Evolutionary conservation across 371 early-diverging fungal species (phyloP).

Genomic region (Mortierella polycephala): DNA sequence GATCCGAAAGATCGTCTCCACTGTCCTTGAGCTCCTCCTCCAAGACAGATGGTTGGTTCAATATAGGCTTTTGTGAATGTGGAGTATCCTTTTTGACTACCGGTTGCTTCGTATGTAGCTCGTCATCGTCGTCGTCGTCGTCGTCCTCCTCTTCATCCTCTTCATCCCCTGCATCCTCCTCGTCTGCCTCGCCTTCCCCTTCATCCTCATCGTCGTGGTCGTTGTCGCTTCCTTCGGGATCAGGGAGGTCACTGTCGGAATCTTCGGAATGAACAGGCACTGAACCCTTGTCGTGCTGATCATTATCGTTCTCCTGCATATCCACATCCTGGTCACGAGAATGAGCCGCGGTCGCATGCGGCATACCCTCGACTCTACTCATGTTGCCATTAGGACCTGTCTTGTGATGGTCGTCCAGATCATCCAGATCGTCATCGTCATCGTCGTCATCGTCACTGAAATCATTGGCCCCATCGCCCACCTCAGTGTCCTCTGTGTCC

Average conservation of each 20-base stretch:
- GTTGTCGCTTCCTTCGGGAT: slow-evolving; percentile 41
- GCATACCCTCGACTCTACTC: slow-evolving; percentile 14
- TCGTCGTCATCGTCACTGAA: slow-evolving; percentile 43
- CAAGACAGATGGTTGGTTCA: slow-evolving; percentile 35
- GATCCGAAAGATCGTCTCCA: slow-evolving; percentile 50
- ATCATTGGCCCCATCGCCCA: slow-evolving; percentile 41
- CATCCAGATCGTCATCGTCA: slow-evolving; percentile 33
- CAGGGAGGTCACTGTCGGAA: slow-evolving; percentile 48
- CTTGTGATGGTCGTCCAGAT: slow-evolving; percentile 12
- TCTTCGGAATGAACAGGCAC: slow-evolving; percentile 29
- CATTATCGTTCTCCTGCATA: slow-evolving; percentile 14
- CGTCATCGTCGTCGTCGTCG: slow-evolving; percentile 26
- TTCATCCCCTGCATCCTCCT: slow-evolving; percentile 14
- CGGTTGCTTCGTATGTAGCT: slow-evolving; percentile 6
- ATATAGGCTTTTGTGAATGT: slow-evolving; percentile 27
- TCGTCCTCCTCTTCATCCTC: slow-evolving; percentile 20
- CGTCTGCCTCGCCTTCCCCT: slow-evolving; percentile 27
- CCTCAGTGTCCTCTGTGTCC: slow-evolving; percentile 52
- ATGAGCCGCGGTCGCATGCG: slow-evolving; percentile 12
- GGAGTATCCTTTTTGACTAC: slow-evolving; percentile 18
- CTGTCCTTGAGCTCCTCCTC: slow-evolving; percentile 51
- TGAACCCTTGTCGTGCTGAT: slow-evolving; percentile 13
- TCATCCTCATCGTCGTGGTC: slow-evolving; percentile 32
- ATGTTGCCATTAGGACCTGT: slow-evolving; percentile 5
- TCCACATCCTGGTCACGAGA: slow-evolving; percentile 28